phyloP scores from a whole-genome alignment of 331 rosid species.

The Malus hybrid region DNA sequence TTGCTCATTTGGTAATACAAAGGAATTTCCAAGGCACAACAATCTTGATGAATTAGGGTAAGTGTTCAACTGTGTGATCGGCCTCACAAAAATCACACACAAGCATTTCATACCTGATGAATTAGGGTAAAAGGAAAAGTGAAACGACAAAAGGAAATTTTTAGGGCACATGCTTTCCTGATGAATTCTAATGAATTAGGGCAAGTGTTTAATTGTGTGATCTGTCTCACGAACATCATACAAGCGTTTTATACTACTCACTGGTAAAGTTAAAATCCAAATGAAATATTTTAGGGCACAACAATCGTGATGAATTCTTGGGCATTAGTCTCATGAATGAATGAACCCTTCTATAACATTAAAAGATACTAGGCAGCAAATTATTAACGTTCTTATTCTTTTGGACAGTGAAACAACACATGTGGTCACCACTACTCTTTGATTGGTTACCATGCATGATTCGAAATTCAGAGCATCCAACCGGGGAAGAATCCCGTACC shows the following conservation, averaged over 20 bases:
- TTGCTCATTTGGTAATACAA: not conserved
- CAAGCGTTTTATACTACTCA: not conserved
- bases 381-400: too few relatives aligned
- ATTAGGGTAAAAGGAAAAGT: too few relatives aligned
- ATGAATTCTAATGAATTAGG: not conserved
- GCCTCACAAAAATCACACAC: not conserved
- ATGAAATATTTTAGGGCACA: not conserved
- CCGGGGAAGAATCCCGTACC: slow-evolving; percentile 26
- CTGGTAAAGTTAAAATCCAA: not conserved
- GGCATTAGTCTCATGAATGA: not conserved
- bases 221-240: not conserved
- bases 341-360: not conserved
- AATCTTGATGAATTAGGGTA: not conserved
- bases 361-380: not conserved
- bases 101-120: not conserved
- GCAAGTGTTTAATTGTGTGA: not conserved
- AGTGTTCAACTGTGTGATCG: not conserved
- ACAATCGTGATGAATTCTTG: not conserved
- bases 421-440: not conserved
- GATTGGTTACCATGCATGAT: not conserved
- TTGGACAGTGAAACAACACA: not conserved
- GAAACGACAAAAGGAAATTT: not conserved
- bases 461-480: slow-evolving; percentile 35
- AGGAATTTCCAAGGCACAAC: not conserved
- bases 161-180: not conserved